Conservation (phyloP, 2,329 filamentous ascomycete genomes). For the Lachnellula willkommii region DNA sequence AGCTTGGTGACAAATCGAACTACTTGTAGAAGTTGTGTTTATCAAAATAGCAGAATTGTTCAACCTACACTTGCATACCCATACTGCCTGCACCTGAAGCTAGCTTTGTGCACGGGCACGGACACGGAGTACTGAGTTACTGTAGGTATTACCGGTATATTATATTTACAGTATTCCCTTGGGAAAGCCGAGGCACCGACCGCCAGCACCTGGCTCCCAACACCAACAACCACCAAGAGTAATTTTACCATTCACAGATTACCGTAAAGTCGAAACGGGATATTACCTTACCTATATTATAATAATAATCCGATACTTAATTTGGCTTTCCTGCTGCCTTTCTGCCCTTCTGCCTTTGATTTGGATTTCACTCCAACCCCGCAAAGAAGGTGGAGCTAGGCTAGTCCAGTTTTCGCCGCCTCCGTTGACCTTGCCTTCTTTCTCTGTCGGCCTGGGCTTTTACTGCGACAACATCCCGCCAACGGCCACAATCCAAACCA, state of each 20-base stretch:
- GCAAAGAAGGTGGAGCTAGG: not conserved
- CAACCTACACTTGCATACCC: too few relatives aligned
- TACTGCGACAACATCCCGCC: not conserved
- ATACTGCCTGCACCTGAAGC: too few relatives aligned
- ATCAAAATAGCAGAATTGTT: too few relatives aligned
- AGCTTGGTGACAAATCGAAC: too few relatives aligned
- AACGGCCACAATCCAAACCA: constrained; percentile 9
- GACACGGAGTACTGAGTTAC: too few relatives aligned
- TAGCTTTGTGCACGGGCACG: too few relatives aligned
- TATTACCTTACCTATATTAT: too few relatives aligned
- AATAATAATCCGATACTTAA: not conserved
- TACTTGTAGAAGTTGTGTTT: too few relatives aligned
- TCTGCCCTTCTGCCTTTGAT: not conserved
- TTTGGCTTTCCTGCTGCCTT: not conserved
- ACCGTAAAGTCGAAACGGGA: not conserved
- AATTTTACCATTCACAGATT: not conserved
- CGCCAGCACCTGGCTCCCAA: not conserved
- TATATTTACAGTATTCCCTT: too few relatives aligned
- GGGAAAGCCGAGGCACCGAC: not conserved
- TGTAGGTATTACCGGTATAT: too few relatives aligned
- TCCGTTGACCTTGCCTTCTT: not conserved
- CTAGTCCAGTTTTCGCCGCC: not conserved
- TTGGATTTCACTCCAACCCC: not conserved
- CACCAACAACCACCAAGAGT: not conserved
- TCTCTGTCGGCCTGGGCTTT: not conserved